These are phyloP conservation scores for Sungouiella blattae DNA, from an alignment of 805 yeast species.

Conservation along the genomic window DNA sequence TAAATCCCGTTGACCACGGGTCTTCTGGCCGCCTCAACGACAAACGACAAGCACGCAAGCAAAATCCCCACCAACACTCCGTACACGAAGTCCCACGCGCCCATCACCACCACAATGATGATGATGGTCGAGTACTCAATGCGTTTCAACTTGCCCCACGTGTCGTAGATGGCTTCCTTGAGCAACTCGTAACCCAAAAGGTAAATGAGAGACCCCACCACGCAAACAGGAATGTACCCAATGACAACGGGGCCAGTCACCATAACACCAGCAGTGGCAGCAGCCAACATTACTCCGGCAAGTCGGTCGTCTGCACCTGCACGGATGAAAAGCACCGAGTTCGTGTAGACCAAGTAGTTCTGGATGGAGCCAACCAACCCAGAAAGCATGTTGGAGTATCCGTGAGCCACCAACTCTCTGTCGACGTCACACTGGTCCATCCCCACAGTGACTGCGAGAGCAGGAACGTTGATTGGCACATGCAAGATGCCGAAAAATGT, in stretches of 20 bases:
- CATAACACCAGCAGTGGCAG: conserved; percentile 79
- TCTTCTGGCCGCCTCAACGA: conserved; percentile 83
- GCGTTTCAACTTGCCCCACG: conserved; percentile 66
- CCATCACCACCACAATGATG: conserved; percentile 91
- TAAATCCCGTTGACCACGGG: conserved; percentile 80
- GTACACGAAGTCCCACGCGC: conserved; percentile 88
- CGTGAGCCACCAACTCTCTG: conserved; percentile 91
- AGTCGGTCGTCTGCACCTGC: conserved; percentile 91
- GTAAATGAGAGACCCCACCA: conserved; percentile 90
- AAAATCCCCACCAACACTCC: conserved; percentile 90
- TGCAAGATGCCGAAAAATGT: conserved; percentile 95
- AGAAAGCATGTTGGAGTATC: conserved; percentile 80
- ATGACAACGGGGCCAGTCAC: conserved; percentile 87
- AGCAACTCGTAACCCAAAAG: conserved; percentile 86
- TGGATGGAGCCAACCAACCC: conserved; percentile 87
- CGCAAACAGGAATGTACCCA: conserved; percentile 92
- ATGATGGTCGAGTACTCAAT: conserved; percentile 84
- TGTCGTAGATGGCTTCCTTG: conserved; percentile 82
- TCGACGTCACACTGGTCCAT: conserved; percentile 88
- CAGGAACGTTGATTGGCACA: conserved; percentile 97
- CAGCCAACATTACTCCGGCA: conserved; percentile 86
- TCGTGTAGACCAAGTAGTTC: conserved; percentile 92
- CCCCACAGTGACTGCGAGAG: conserved; percentile 85
- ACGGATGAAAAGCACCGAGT: conserved; percentile 83
- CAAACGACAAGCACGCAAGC: conserved; percentile 90